Conservation (phyloP, 2,329 filamentous ascomycete species). For the Atkinsonella texensis region DNA sequence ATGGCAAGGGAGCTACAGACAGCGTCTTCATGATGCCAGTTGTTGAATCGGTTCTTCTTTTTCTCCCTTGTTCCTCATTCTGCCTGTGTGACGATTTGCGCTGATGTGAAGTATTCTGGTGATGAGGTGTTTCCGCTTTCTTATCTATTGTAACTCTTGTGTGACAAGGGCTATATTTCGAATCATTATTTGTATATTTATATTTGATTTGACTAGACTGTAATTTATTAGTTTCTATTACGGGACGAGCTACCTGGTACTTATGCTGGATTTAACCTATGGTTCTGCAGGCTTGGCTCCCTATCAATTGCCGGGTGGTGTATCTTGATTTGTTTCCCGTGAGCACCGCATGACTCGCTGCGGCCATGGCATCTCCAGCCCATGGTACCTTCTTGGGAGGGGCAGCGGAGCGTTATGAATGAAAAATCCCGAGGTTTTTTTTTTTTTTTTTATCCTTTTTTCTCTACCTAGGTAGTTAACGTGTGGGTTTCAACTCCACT, state of each 20-base stretch:
- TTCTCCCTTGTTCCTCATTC: neutral
- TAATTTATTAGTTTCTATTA: constrained; percentile 33
- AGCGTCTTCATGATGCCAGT: neutral
- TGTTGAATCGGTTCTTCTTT: neutral
- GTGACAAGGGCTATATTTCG: constrained; percentile 11
- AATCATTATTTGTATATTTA: constrained; percentile 19
- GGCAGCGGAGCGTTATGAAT: no score
- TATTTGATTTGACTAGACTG: constrained; percentile 30
- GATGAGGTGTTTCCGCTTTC: neutral
- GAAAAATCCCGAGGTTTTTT: no score
- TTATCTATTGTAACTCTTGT: constrained; percentile 6
- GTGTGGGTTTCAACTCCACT: no score
- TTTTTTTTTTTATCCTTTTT: no score
- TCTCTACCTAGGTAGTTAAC: no score
- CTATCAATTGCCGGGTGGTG: neutral
- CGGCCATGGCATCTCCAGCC: no score
- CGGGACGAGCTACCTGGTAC: constrained; percentile 1
- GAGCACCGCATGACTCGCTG: no score
- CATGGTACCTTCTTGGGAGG: no score
- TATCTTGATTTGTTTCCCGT: no score
- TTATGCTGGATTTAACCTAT: neutral
- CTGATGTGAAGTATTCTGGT: neutral
- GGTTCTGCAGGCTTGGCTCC: neutral
- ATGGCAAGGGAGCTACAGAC: neutral
- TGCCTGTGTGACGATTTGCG: neutral